Evolutionary conservation across 83 land plant genomes (phyloP), one percentile per base, ranked within the genome.

Genomic region (Picea abies): DNA sequence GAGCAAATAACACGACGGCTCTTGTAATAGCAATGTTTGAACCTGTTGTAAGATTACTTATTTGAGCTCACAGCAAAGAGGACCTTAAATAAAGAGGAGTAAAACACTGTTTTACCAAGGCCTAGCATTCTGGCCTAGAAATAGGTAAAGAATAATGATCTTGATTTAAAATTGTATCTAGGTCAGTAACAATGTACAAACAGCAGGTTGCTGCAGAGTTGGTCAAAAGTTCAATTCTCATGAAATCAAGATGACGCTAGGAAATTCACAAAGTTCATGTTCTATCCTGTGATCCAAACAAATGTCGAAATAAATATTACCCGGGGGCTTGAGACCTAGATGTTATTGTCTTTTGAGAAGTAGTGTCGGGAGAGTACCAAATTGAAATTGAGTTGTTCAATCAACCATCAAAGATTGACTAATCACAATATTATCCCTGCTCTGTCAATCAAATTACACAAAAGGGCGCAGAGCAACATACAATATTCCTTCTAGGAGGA

Each of bases 401-500:
- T 10, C 7, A 76, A 52, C n/a, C 32, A 22, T 52, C 49, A 49
- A 47, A n/a, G 8, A 47, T 14, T n/a, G 17, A 47, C 25, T 39
- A 49, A 76, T 6, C 19, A 52, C 60, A 39, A 47, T n/a, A 22
- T 76, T 22, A 11, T 52, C 29, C 68, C 26, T n/a, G 32, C 44
- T 35, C 49, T 76, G 20, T 12, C 8, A 22, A 76, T 80, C 81
- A 26, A 80, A 29, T 32, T 63, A 26, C 7, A 19, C 73, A 71
- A 81, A 41, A 52, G 26, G 58, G 60, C 35, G 16, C 15, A 16
- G 41, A 69, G 60, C 19, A 23, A 37, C 73, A 44, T 64, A 84
- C 86, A 78, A 72, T 78, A 60, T 80, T 80, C 17, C 79, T 35
- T 52, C 81, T 44, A 41, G 67, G 68, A 39, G 95, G 95, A 81